Evolutionary conservation across 345 rosid species (phyloP), one percentile per base, ranked within the genome.

Genomic region (Nasturtium officinale): DNA sequence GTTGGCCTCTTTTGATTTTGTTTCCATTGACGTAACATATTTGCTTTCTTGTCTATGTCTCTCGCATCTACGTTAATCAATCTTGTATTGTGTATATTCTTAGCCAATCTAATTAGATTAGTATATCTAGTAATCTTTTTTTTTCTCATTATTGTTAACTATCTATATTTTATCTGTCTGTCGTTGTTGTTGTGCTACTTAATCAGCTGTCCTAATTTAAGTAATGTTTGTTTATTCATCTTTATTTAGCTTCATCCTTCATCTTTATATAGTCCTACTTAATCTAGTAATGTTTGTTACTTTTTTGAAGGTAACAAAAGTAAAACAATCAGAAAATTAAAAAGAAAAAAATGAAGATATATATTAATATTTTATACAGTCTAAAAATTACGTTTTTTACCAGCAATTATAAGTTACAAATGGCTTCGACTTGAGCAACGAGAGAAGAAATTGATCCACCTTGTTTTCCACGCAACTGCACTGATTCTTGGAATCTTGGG

Each of bases 371-470:
- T 33, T 8, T 61, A 28, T 30, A 52, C 16, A 38, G 53, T 13
- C 71, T 47, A 25, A 75, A 51, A 75, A 38, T 38, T 69, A 17
- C 5, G 28, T 20, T 79, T 54, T 18, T 12, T 26, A 38, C 23
- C 90, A 93, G 97, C 88, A 17, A 91, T 89, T 45, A 83, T 90
- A 47, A 84, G 86, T 53, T 85, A 89, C 78, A 93, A 87, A 71
- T 45, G 85, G n/a, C 79, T 89, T 78, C 83, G 85, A 17, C 46
- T 85, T 68, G 83, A 59, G 77, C 85, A 83, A 60, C 83, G 83
- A 57, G 80, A 69, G 67, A 94, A 87, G 86, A 94, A 89, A 77
- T 1, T 75, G 25, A 65, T 87, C 8, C 97, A 94, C 73, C 78
- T 91, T 63, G 81, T 82, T 17, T 90, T 94, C 25, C 97, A 91